A percentile compares a stretch with the other conserved stretches of the same genome.
phyloP scores from a whole-genome alignment of 768 basidiomycete genomes.

The Mycena sanguinolenta region DNA sequence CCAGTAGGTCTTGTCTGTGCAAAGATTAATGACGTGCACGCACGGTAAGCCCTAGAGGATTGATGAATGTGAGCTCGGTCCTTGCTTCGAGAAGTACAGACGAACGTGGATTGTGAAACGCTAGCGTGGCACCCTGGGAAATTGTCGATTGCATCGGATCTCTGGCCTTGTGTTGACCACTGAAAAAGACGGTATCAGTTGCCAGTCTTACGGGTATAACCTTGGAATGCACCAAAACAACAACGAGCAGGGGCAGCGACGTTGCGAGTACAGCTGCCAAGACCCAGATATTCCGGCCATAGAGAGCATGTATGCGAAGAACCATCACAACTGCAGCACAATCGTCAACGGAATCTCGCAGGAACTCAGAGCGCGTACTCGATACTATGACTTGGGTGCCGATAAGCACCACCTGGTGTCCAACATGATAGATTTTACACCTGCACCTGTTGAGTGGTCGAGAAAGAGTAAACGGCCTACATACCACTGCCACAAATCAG shows the following conservation, averaged over 20 bases:
- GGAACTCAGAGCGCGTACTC: not conserved
- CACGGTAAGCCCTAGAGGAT: not conserved
- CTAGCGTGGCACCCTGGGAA: not conserved
- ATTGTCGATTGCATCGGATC: not conserved
- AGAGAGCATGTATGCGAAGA: slow-evolving; percentile 1
- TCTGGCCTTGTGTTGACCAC: not conserved
- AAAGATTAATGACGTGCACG: too few species aligned
- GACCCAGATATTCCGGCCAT: slow-evolving; percentile 1
- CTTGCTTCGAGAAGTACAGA: not conserved
- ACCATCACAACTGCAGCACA: slow-evolving; percentile 9
- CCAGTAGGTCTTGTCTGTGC: too few species aligned
- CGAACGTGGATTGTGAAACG: not conserved
- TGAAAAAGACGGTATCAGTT: not conserved
- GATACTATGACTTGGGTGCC: not conserved
- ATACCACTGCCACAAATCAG: slow-evolving; percentile 2
- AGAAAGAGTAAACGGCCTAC: not conserved
- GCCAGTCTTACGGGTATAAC: not conserved
- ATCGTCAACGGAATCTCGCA: not conserved
- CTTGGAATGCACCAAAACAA: not conserved
- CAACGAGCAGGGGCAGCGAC: not conserved
- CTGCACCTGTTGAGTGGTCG: not conserved
- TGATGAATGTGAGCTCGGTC: not conserved
- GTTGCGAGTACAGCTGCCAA: not conserved
- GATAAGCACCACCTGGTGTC: not conserved
- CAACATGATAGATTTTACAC: not conserved